These are phyloP conservation scores for Escallonia herrerae DNA, from an alignment of 129 eudicot genomes.

Conservation along the genomic window DNA sequence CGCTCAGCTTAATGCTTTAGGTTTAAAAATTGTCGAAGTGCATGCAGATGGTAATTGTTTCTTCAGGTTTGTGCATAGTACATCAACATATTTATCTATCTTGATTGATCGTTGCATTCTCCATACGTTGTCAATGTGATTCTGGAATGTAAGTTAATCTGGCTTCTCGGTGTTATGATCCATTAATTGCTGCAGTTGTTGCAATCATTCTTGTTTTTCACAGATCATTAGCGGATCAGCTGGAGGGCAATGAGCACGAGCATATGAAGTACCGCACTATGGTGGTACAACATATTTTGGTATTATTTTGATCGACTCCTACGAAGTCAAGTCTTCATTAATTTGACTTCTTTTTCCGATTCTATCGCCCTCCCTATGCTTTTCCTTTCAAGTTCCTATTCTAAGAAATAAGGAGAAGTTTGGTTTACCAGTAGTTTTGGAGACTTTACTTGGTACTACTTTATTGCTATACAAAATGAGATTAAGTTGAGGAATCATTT, in stretches of 20 bases:
- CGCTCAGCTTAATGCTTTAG: slow-evolving; percentile 71
- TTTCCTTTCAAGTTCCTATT: no score
- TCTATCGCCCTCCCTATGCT: no score
- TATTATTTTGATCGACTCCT: slow-evolving; percentile 12
- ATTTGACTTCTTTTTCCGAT: no score
- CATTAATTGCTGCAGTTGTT: not conserved
- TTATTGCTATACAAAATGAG: no score
- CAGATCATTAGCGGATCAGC: slow-evolving; percentile 91
- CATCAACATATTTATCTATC: not conserved
- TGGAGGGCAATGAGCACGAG: slow-evolving; percentile 83
- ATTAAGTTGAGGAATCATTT: no score
- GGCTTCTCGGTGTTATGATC: not conserved
- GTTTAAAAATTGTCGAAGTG: slow-evolving; percentile 64
- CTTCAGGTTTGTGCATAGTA: slow-evolving; percentile 63
- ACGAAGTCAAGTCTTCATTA: no score
- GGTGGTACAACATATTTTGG: slow-evolving; percentile 77
- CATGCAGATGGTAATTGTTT: slow-evolving; percentile 95
- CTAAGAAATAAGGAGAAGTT: no score
- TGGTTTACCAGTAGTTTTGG: no score
- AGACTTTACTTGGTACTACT: no score
- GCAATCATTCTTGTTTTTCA: not conserved
- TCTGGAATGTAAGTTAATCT: not conserved
- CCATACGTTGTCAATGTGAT: not conserved
- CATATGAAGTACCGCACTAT: slow-evolving; percentile 72
- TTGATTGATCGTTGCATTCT: not conserved